phyloP scores from a whole-genome alignment of 106 monocot genomes.

The Dioscorea dumetorum region DNA sequence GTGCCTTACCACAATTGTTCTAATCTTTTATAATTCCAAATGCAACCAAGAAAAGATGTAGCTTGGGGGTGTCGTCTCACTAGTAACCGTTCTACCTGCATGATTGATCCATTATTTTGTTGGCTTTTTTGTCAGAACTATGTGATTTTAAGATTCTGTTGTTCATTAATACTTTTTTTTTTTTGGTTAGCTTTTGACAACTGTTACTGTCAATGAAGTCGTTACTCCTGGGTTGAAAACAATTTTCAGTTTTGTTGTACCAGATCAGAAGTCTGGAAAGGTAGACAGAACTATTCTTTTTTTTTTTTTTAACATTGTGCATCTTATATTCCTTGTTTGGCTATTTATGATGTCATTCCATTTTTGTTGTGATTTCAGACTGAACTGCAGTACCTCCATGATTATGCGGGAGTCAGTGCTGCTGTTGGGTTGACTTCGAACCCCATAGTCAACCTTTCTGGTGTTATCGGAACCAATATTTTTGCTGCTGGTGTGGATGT shows the following conservation, averaged over 20 bases:
- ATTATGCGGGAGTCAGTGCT: slow-evolving; percentile 51
- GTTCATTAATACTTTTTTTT: neutral
- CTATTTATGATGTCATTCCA: neutral
- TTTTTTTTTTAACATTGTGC: neutral
- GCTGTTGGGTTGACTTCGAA: slow-evolving; percentile 54
- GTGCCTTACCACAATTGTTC: too few species aligned
- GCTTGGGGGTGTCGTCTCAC: too few species aligned
- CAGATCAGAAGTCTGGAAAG: slow-evolving; percentile 87
- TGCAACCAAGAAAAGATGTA: too few species aligned
- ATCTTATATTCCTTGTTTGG: neutral
- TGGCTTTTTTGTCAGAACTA: too few species aligned
- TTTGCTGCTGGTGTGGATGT: slow-evolving; percentile 69
- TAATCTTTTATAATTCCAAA: too few species aligned
- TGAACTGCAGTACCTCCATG: slow-evolving; percentile 73
- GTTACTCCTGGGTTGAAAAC: slow-evolving; percentile 56
- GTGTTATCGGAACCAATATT: slow-evolving; percentile 41
- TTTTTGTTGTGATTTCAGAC: slow-evolving; percentile 25
- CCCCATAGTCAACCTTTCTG: slow-evolving; percentile 58
- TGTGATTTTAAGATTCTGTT: neutral
- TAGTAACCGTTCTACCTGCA: too few species aligned
- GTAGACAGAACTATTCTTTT: slow-evolving; percentile 16
- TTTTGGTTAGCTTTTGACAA: slow-evolving; percentile 31
- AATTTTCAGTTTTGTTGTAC: slow-evolving; percentile 69
- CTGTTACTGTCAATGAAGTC: slow-evolving; percentile 49
- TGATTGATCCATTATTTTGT: too few species aligned